phyloP scores from a whole-genome alignment of 2,329 filamentous ascomycete species.

The Fusarium scirpi region DNA sequence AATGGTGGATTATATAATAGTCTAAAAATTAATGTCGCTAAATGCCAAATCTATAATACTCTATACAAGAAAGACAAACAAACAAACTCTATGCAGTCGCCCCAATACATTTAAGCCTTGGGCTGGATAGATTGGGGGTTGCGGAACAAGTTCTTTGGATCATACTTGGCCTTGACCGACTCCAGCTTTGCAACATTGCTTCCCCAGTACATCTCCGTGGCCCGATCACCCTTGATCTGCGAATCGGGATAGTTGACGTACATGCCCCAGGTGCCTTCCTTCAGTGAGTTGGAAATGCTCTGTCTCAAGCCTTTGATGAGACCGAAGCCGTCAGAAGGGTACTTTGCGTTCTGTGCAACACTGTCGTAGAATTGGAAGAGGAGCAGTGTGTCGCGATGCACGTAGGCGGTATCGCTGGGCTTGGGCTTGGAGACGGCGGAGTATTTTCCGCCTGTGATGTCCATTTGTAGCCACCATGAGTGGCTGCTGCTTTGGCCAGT shows the following conservation, averaged over 20 bases:
- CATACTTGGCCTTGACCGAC: constrained; percentile 52
- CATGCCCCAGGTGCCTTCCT: constrained; percentile 52
- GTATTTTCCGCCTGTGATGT: constrained; percentile 52
- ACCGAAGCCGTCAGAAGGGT: constrained; percentile 52
- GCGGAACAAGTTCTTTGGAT: constrained; percentile 55
- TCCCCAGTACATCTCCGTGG: constrained; percentile 55
- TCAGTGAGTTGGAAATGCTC: constrained; percentile 49
- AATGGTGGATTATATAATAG: not conserved
- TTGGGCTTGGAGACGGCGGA: constrained; percentile 53
- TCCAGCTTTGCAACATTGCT: constrained; percentile 50
- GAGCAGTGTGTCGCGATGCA: constrained; percentile 59
- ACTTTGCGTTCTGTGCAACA: constrained; percentile 40
- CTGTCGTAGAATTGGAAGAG: constrained; percentile 65
- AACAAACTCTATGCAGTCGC: not conserved
- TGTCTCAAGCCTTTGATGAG: constrained; percentile 51
- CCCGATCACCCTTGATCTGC: constrained; percentile 49
- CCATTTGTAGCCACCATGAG: constrained; percentile 48
- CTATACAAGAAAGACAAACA: not conserved
- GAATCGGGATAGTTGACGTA: constrained; percentile 59
- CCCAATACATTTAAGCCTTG: constrained; percentile 2
- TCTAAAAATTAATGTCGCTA: not conserved
- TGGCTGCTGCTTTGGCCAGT: constrained; percentile 33
- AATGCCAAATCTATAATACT: not conserved
- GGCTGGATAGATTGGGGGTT: constrained; percentile 52
- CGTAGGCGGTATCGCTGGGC: constrained; percentile 51